Evolutionary conservation across 345 rosid genomes (phyloP), one percentile per base, ranked within the genome.

Genomic region (Ceriops tagal): DNA sequence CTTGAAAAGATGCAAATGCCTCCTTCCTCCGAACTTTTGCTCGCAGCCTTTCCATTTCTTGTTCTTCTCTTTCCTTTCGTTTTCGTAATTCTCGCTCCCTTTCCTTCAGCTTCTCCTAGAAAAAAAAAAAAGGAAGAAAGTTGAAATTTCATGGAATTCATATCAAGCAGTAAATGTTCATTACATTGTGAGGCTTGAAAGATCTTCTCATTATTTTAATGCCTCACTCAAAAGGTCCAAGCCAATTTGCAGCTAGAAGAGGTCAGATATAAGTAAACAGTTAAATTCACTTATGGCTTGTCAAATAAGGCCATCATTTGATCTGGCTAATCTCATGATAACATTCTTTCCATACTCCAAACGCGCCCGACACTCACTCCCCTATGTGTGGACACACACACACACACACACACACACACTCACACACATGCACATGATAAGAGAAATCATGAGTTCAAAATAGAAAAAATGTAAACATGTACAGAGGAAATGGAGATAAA

Each of bases 41-140:
- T 24, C 92, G 87, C 71, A 95, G 96, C 83, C 97, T 88, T 73
- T 88, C 96, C 93, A 90, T 87, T 83, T 92, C 97, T 80, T 86
- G 93, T 75, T 89, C 96, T 75, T 92, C 99, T 76, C 97, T 82
- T 82, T 90, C 99, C 75, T 92, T 92, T 75, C 96, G 79, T 79
- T 95, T 92, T 47, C 99, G 88, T 80, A 85, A 58, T 75, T 92
- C 98, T 53, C 96, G 77, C 78, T 90, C 96, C 69, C 99, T 86
- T 72, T 92, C 99, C 83, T 87, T 92, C 66, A 92, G 77, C 79
- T 84, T 95, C 58, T 88, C 96, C 96, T 95, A 76, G 58, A 72
- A 75, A 55, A 53, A 9, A 62, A 55, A 49, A 9, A 62, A 28
- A 6, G 61, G 64, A 71, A 58, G 53, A 21, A 22, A 66, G 65